Conservation (phyloP, 2,329 filamentous ascomycete genomes). For the Ophiocordyceps australis region DNA sequence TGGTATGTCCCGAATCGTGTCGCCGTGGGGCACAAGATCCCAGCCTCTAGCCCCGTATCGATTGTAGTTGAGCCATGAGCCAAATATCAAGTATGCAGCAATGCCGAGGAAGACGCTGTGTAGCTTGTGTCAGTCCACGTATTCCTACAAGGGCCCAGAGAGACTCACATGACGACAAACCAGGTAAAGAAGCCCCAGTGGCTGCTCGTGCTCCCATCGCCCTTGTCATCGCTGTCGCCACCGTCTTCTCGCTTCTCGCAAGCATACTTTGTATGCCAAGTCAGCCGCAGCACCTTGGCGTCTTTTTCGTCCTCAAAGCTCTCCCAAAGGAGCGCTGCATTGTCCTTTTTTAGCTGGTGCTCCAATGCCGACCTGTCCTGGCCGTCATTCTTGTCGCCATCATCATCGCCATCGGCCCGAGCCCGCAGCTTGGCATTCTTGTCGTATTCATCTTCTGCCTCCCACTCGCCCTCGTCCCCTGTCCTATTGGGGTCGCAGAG, state of each 20-base stretch:
- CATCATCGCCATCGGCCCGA: conserved; percentile 12
- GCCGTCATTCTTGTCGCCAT: conserved; percentile 18
- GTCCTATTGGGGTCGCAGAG: conserved; percentile 56
- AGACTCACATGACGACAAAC: conserved; percentile 76
- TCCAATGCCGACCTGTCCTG: conserved; percentile 23
- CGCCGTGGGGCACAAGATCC: conserved; percentile 85
- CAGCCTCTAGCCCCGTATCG: conserved; percentile 87
- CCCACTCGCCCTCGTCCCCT: conserved; percentile 55
- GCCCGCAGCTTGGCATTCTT: conserved; percentile 2
- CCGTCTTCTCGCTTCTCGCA: conserved; percentile 45
- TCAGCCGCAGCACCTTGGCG: conserved; percentile 47
- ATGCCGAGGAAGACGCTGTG: conserved; percentile 64
- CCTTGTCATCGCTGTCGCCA: conserved; percentile 22
- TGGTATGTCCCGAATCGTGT: conserved; percentile 79
- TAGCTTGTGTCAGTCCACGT: conserved; percentile 1
- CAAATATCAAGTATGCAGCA: conserved; percentile 88
- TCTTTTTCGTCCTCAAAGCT: conserved; percentile 48
- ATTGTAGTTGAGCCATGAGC: conserved; percentile 98
- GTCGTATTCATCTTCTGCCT: conserved; percentile 27
- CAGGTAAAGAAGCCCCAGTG: conserved; percentile 96
- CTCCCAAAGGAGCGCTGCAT: conserved; percentile 55
- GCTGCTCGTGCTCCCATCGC: conserved; percentile 25
- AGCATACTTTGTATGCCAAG: conserved; percentile 77
- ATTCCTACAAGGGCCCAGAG: no score
- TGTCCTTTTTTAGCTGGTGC: conserved; percentile 32